Evolutionary conservation across 2,329 filamentous ascomycete genomes (phyloP), one percentile per base, ranked within the genome.

Genomic region (Talaromyces sp.): DNA sequence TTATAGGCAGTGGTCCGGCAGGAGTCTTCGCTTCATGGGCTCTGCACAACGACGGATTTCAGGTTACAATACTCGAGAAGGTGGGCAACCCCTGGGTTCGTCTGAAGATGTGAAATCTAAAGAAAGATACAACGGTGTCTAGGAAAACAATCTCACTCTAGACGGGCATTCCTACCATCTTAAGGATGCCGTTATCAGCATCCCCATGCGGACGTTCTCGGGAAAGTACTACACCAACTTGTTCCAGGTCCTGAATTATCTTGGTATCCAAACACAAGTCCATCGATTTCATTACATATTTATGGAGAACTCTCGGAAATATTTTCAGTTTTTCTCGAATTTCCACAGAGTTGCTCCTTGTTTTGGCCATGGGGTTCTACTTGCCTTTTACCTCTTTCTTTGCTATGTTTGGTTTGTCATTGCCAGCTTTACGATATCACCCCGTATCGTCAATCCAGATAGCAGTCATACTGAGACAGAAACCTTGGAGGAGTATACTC

Each of bases 1-100:
- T 52, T 1, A 52, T 52, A 37, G 48, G 48, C 11, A 52, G 33
- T 52, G 48, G 48, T 39, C 48, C 48, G 8, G 48, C 48, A 25
- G 48, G 48, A 13, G 15, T 25, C 15, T 52, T 52, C 21, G 33
- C 48, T 52, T 33, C 33, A 25, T 52, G 48, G 48, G 48, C 48
- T 36, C 48, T 52, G 5, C 33, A 8, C 13, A 52, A 52, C 10
- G 48, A 52, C 22, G 48, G 48, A 15, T 39, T 19, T 25, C 10
- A 11, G 37, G 48, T 52, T n/a, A 25, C 35, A 19, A 36, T 52
- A 36, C 19, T 52, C 10, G 48, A 52, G 25, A 52, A 52, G 35
- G 48, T 19, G 19, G 6, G 48, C 21, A 9, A 15, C 11, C 9
- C 2, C n/a, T n/a, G n/a, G 8, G 8, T 25, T 31, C 11, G 13